phyloP scores from a whole-genome alignment of 257 asterid genomes.

The Forsythia suspensa region DNA sequence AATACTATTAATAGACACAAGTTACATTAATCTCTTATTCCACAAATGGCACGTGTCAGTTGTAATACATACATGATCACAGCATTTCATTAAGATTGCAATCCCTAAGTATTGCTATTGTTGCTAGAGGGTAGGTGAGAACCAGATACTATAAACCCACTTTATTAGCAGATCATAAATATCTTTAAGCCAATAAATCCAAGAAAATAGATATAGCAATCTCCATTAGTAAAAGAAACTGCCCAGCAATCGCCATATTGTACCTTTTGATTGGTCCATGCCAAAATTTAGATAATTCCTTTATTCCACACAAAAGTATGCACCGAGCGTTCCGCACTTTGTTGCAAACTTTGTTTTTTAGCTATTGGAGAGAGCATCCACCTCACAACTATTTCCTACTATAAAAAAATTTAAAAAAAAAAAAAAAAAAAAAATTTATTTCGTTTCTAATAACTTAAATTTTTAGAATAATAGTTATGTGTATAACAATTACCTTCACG shows the following conservation, averaged over 20 bases:
- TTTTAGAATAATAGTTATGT: background rate
- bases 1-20: too few relatives aligned
- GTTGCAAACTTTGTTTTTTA: background rate
- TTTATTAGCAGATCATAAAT: background rate
- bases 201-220: background rate
- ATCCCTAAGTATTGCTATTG: too few relatives aligned
- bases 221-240: background rate
- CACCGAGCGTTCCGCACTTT: background rate
- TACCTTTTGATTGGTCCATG: background rate
- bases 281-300: background rate
- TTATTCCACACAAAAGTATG: background rate
- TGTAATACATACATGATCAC: too few relatives aligned
- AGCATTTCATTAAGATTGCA: too few relatives aligned
- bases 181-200: background rate
- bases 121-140: too few relatives aligned
- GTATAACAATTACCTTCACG: too few relatives aligned
- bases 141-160: too few relatives aligned
- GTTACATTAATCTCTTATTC: too few relatives aligned
- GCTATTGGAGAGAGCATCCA: background rate
- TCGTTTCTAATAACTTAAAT: background rate
- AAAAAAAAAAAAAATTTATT: too few relatives aligned
- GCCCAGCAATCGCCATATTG: background rate
- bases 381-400: background rate
- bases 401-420: too few relatives aligned
- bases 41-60: too few relatives aligned